Percentiles rank a stretch among this genome's conserved stretches.
Conservation (phyloP, 1,284 basidiomycete genomes). For the Ganoderma sinense region DNA sequence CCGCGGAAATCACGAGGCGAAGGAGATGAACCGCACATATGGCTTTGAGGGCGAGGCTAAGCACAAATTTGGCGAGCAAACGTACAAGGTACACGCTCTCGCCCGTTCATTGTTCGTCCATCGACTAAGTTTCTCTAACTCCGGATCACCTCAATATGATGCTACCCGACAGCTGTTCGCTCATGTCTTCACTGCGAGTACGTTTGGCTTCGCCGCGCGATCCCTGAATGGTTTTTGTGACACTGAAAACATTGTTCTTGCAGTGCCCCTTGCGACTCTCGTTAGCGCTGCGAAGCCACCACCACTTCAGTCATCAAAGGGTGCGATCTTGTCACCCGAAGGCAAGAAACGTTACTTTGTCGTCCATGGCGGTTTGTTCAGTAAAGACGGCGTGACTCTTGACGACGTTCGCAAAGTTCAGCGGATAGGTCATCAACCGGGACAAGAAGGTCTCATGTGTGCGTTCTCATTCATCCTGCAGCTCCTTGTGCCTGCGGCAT, state of each 20-base stretch:
- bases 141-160: not conserved
- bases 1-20: constrained; percentile 97
- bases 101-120: no score
- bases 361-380: constrained; percentile 96
- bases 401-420: constrained; percentile 92
- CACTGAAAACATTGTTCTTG: constrained; percentile 9
- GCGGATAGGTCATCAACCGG: constrained; percentile 90
- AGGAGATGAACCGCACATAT: constrained; percentile 90
- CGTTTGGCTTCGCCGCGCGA: constrained; percentile 40
- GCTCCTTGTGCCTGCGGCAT: no score
- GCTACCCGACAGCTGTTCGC: constrained; percentile 76
- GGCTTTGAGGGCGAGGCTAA: constrained; percentile 98
- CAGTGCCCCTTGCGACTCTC: constrained; percentile 92
- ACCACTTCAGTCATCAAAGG: constrained; percentile 44
- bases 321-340: constrained; percentile 81
- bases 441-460: constrained; percentile 96
- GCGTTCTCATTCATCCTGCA: constrained; percentile 40
- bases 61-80: constrained; percentile 93
- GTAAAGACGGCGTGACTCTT: constrained; percentile 91
- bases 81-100: constrained; percentile 70
- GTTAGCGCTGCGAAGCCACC: constrained; percentile 78
- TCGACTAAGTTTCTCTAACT: not conserved
- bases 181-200: constrained; percentile 89
- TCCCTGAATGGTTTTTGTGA: no score
- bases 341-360: constrained; percentile 93